phyloP scores from a whole-genome alignment of 768 basidiomycete species.

The Goffeauzyma gilvescens region DNA sequence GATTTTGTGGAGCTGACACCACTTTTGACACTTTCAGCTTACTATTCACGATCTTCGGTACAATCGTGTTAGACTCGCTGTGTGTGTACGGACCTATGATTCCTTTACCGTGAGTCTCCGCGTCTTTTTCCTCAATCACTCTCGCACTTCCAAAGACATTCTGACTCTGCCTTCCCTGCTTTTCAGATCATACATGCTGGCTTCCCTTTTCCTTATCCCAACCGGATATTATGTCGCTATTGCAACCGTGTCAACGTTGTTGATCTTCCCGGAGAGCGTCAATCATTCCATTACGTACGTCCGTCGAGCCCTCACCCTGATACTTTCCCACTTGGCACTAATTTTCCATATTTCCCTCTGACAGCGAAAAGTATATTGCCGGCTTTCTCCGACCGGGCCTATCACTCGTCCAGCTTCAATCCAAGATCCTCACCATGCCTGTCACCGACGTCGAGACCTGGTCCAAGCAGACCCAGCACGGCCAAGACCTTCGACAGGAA shows the following conservation, averaged over 20 bases:
- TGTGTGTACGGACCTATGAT: slow-evolving; percentile 38
- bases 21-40: slow-evolving; percentile 15
- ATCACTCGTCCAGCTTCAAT: slow-evolving; percentile 19
- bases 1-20: background rate
- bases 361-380: no score
- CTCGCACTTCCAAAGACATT: no score
- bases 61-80: slow-evolving; percentile 35
- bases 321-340: no score
- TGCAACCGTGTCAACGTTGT: slow-evolving; percentile 35
- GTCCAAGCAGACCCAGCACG: slow-evolving; percentile 15
- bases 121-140: background rate
- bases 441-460: slow-evolving; percentile 17
- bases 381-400: slow-evolving; percentile 22
- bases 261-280: slow-evolving; percentile 42
- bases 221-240: slow-evolving; percentile 39
- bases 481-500: slow-evolving; percentile 11
- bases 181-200: no score
- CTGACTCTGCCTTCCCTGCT: no score
- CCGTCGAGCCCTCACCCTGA: no score
- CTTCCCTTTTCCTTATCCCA: slow-evolving; percentile 34
- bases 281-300: slow-evolving; percentile 34
- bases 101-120: slow-evolving; percentile 32
- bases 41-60: slow-evolving; percentile 38
- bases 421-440: slow-evolving; percentile 15
- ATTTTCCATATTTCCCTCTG: no score